Base-by-base conservation (phyloP, 768 basidiomycete species). In the Kwoniella sp. region DNA sequence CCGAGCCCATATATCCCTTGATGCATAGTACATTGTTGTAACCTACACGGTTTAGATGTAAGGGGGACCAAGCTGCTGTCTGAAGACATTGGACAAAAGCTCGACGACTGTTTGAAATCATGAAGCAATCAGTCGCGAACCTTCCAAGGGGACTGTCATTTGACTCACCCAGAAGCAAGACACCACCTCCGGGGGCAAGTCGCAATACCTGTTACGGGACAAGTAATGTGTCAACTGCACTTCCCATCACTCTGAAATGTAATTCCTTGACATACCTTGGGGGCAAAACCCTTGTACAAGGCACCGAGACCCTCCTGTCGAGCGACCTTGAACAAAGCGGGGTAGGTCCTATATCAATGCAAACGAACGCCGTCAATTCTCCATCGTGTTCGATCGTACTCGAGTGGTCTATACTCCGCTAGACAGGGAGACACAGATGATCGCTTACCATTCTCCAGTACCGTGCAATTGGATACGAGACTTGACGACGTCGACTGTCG, bases 131-230 rank as follows among this genome's bases (percentile, higher is more conserved):
- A 26, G 22, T n/a, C 25, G 33, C 33, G 33, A 13, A 17, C 24
- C 46, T n/a, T 13, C 13, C 21, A 19, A n/a, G n/a, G 40, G 17
- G 8, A 44, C 33, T 6, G 13, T 13, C 3, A 19, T 44, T 15
- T 5, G 8, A 73, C 76, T 70, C 46, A 78, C 77, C 94, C 33
- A 99, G 85, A 27, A 99, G 83, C 29, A 99, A 81, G 13, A 99
- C 88, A 78, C 95, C 95, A 55, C 95, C 95, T 48, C 95, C 95
- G 0, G 95, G 95, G 13, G 94, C 95, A 25, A 99, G 85, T 68
- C 95, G 86, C 47, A 98, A 85, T 19, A 77, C 40, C 40, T 44
- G 71, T 48, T 64, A 33, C 22, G 24, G 36, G 15, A 46, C 37
- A 17, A 37, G 40, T 44, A 22, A 48, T 36, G 12, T 30, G 48